These are phyloP conservation scores for Yamadazyma sp. DNA, from an alignment of 1,139 yeast genomes.

Conservation along the genomic window DNA sequence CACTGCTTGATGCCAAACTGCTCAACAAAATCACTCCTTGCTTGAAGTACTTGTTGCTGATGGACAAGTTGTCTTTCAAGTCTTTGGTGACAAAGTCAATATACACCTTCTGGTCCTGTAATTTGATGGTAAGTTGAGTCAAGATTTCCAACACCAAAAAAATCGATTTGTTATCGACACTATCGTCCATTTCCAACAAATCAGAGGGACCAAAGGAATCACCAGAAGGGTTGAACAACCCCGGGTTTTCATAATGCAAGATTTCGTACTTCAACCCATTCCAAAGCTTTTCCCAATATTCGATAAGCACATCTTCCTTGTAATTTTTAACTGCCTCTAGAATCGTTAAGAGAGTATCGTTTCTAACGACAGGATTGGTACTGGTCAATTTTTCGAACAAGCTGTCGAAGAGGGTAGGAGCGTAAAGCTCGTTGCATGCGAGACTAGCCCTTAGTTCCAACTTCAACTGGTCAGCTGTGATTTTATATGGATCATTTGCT, in stretches of 20 bases:
- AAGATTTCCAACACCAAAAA: constrained; percentile 52
- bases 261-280: constrained; percentile 85
- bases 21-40: constrained; percentile 64
- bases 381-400: constrained; percentile 84
- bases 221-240: constrained; percentile 27
- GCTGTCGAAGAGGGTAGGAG: constrained; percentile 73
- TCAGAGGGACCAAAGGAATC: constrained; percentile 30
- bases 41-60: constrained; percentile 54
- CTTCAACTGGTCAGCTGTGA: constrained; percentile 73
- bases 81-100: constrained; percentile 53
- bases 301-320: constrained; percentile 43
- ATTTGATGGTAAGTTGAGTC: constrained; percentile 34
- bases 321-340: constrained; percentile 56
- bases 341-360: constrained; percentile 72
- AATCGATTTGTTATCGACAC: constrained; percentile 41
- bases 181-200: constrained; percentile 29
- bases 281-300: constrained; percentile 78
- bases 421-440: constrained; percentile 63
- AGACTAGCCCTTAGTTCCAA: constrained; percentile 56
- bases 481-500: constrained; percentile 83
- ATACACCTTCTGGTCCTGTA: constrained; percentile 27
- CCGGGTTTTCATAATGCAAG: constrained; percentile 58
- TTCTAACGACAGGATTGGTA: constrained; percentile 72
- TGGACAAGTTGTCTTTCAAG: constrained; percentile 51
- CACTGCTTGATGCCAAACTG: constrained; percentile 45